A percentile compares a stretch with the other conserved stretches of the same genome.
Evolutionary conservation across 2,329 filamentous ascomycete species (phyloP).

Genomic region (Penicillium crustosum): DNA sequence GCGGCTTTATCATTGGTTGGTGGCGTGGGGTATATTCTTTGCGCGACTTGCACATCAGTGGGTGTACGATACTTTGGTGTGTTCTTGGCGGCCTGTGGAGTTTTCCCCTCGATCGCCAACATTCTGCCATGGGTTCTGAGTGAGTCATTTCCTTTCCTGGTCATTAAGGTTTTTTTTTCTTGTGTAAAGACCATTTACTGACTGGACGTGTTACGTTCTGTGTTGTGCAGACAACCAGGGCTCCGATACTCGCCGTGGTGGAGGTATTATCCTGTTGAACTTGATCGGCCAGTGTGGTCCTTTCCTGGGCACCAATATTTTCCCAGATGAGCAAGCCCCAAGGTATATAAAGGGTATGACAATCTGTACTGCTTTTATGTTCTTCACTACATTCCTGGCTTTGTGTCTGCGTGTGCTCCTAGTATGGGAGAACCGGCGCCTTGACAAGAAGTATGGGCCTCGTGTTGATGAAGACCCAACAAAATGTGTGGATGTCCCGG

Average conservation of each 20-base stretch:
- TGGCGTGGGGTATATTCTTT: conserved; percentile 63
- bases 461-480: conserved; percentile 17
- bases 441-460: conserved; percentile 53
- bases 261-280: conserved; percentile 66
- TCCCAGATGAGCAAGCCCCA: conserved; percentile 53
- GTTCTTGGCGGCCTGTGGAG: conserved; percentile 58
- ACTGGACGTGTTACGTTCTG: neutral
- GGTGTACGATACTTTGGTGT: conserved; percentile 54
- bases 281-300: conserved; percentile 66
- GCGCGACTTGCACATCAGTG: conserved; percentile 56
- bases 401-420: conserved; percentile 55
- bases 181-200: neutral
- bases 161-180: neutral
- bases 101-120: conserved; percentile 68
- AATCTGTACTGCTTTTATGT: conserved; percentile 62
- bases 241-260: conserved; percentile 65
- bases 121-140: conserved; percentile 68
- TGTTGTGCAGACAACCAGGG: conserved; percentile 62
- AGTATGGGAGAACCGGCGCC: conserved; percentile 59
- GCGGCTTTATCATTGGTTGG: conserved; percentile 57
- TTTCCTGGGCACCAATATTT: conserved; percentile 63
- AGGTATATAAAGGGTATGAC: conserved; percentile 56
- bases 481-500: conserved; percentile 17
- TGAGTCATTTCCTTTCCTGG: conserved; percentile 25
- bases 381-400: conserved; percentile 59